Conservation (phyloP, 768 basidiomycete genomes). For the Auricularia sp. region DNA sequence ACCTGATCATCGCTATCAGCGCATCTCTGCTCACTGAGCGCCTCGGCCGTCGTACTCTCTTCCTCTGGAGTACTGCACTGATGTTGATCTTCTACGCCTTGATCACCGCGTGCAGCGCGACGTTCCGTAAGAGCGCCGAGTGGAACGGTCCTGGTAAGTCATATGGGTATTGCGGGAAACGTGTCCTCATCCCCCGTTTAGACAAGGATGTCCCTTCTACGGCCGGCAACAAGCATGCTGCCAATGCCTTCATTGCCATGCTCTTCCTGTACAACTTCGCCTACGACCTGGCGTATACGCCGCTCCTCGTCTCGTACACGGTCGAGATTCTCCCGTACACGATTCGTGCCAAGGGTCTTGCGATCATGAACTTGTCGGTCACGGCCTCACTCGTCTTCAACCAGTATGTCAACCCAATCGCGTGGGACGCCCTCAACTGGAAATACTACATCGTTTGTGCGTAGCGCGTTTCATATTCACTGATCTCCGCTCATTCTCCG, state of each 20-base stretch:
- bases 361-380: slow-evolving; percentile 67
- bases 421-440: slow-evolving; percentile 53
- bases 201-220: background rate
- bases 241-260: slow-evolving; percentile 66
- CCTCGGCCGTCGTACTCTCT: slow-evolving; percentile 60
- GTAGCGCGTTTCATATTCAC: slow-evolving; percentile 12
- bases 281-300: slow-evolving; percentile 78
- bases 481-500: background rate
- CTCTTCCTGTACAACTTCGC: slow-evolving; percentile 75
- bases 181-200: background rate
- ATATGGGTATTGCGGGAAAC: background rate
- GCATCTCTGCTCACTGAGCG: slow-evolving; percentile 55
- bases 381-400: slow-evolving; percentile 79
- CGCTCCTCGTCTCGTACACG: slow-evolving; percentile 78
- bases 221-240: slow-evolving; percentile 9
- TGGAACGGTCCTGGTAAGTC: background rate
- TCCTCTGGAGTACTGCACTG: slow-evolving; percentile 27
- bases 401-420: slow-evolving; percentile 80
- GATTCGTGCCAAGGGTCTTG: slow-evolving; percentile 81
- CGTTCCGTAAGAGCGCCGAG: slow-evolving; percentile 11
- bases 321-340: slow-evolving; percentile 79
- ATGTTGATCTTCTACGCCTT: slow-evolving; percentile 56
- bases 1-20: slow-evolving; percentile 48
- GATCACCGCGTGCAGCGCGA: slow-evolving; percentile 36
- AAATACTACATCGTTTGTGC: slow-evolving; percentile 52